These are phyloP conservation scores for Populus tremula DNA, from an alignment of 345 rosid species.

Conservation along the genomic window DNA sequence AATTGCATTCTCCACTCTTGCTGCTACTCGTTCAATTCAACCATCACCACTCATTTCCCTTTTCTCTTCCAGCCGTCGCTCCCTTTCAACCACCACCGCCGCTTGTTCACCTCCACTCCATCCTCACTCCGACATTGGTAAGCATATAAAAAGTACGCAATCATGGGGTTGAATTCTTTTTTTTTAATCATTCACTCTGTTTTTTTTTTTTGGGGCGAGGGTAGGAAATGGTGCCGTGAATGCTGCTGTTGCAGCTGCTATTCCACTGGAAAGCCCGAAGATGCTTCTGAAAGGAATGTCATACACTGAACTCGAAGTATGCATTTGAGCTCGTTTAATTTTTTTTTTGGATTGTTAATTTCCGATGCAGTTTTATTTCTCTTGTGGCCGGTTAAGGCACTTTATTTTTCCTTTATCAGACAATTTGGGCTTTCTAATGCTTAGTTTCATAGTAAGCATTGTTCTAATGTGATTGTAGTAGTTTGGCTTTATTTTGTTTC, in stretches of 20 bases:
- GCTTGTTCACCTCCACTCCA: slow-evolving; percentile 23
- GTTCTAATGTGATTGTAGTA: not conserved
- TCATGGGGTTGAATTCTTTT: not conserved
- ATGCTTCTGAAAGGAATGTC: slow-evolving; percentile 72
- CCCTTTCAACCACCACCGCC: slow-evolving; percentile 15
- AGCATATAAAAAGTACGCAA: not conserved
- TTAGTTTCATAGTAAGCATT: not conserved
- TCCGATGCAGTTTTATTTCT: not conserved
- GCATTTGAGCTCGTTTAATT: slow-evolving; percentile 4
- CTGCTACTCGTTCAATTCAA: not conserved
- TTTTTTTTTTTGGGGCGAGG: not conserved
- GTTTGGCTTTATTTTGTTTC: not conserved
- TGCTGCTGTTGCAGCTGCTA: not conserved
- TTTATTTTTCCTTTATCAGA: not conserved
- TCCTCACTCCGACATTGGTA: slow-evolving; percentile 19
- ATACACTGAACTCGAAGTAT: slow-evolving; percentile 61
- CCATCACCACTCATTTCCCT: slow-evolving; percentile 14
- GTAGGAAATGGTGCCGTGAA: slow-evolving; percentile 16
- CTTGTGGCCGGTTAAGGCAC: not conserved
- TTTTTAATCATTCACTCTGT: not conserved
- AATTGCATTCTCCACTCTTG: not conserved
- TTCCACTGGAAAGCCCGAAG: slow-evolving; percentile 33
- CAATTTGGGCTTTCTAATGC: not conserved
- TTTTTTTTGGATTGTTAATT: not conserved
- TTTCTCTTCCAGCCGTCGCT: slow-evolving; percentile 24